Base-by-base conservation (phyloP, 495 filamentous ascomycete genomes). In the Tuber magnatum region DNA sequence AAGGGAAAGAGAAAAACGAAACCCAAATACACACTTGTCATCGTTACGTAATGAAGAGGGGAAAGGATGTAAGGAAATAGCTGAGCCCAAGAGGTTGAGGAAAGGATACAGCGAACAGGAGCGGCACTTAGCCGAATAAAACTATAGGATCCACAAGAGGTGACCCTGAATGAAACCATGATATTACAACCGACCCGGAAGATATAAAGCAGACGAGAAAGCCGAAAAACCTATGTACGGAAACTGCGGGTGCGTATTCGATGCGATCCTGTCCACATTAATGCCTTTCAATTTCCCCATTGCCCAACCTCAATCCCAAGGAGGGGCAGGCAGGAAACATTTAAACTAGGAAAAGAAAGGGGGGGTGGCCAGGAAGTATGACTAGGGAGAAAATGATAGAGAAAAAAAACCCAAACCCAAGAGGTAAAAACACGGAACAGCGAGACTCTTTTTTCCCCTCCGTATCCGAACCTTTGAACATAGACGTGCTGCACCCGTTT, bases 141-240 rank as follows among this genome's bases (percentile, higher is more conserved):
- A 65, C 28, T 65, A 74, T 72, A 77, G 81, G 74, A 80, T 77
- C 74, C 78, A 77, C 71, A 80, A 69, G 73, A 77, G 51, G 77
- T 80, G 72, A 80, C 75, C 79, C 76, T 71, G 70, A 80, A 80
- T 80, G 78, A 80, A 78, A 80, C 78, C 75, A 38, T 80, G 79
- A 77, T 77, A 80, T 80, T 80, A 80, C 72, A 80, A 78, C 78
- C 79, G 32, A 80, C 78, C 75, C 78, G 81, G 79, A 80, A 80
- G 80, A 80, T 28, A 77, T 44, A 80, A 80, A 73, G 61, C 48
- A 32, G 69, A 80, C 65, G 80, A 80, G 71, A 80, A 80, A 80
- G 71, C 69, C 46, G 69, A 71, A 71, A 79, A 79, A 68, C 76
- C 65, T 79, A 79, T 79, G 76, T 79, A 79, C 77, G 77, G 69